Evolutionary conservation across 192 early-diverging fungal species (phyloP).

Genomic region (Coemansia sp.): DNA sequence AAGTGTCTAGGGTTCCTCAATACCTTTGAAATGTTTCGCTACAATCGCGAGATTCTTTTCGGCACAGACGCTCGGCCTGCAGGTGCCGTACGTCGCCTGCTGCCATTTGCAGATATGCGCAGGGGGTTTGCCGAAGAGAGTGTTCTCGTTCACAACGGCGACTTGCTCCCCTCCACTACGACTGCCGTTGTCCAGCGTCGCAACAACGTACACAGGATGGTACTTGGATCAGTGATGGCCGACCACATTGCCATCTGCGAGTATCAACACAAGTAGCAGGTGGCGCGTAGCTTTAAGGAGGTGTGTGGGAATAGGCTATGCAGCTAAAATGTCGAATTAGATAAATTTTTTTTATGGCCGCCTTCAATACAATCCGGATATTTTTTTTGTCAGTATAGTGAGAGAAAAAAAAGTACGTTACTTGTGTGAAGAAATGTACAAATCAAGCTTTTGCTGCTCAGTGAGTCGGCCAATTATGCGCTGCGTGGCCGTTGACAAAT

Average conservation of each 20-base stretch:
- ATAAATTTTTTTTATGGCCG: not conserved
- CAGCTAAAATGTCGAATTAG: not conserved
- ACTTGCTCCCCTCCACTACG: constrained; percentile 41
- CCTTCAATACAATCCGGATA: not conserved
- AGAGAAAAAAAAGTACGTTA: not conserved
- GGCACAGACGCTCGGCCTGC: constrained; percentile 43
- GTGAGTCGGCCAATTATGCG: constrained; percentile 14
- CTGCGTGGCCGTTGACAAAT: constrained; percentile 17
- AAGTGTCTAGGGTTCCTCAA: constrained; percentile 43
- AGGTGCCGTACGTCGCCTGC: constrained; percentile 29
- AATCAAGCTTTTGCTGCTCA: constrained; percentile 30
- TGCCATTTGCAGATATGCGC: constrained; percentile 8
- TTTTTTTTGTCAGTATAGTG: not conserved
- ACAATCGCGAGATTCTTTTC: constrained; percentile 38
- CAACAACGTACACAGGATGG: constrained; percentile 20
- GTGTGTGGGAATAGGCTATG: not conserved
- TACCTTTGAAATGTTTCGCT: constrained; percentile 48
- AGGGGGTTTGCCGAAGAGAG: constrained; percentile 33
- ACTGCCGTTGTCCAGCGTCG: constrained; percentile 33
- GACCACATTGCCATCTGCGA: constrained; percentile 47
- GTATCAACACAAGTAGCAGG: not conserved
- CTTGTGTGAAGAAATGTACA: constrained; percentile 34
- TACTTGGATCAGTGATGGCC: constrained; percentile 50
- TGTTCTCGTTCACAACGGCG: constrained; percentile 31
- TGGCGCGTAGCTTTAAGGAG: not conserved